A percentile compares a stretch with the other conserved stretches of the same genome.
These are phyloP conservation scores for Tephrocybe rancida DNA, from an alignment of 768 basidiomycete species.

Conservation along the genomic window DNA sequence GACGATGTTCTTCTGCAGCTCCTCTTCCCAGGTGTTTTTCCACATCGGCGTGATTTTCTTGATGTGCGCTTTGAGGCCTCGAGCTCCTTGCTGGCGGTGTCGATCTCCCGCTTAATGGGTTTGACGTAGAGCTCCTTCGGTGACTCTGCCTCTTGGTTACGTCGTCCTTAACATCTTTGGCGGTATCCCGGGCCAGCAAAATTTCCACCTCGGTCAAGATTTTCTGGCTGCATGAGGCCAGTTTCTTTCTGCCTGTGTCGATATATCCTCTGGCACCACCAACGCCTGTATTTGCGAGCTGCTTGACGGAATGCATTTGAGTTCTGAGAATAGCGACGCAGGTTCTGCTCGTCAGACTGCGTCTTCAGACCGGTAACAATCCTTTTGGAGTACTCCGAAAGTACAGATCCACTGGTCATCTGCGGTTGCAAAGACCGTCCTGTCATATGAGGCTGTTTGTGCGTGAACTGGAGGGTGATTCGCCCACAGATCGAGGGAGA, in stretches of 20 bases:
- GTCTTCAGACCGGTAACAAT: constrained; percentile 84
- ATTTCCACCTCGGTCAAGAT: constrained; percentile 92
- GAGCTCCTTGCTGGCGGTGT: constrained; percentile 65
- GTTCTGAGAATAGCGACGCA: constrained; percentile 86
- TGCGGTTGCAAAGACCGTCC: constrained; percentile 72
- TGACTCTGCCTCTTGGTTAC: constrained; percentile 84
- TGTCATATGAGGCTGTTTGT: constrained; percentile 62
- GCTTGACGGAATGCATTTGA: constrained; percentile 87
- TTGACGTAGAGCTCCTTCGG: constrained; percentile 78
- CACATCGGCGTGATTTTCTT: constrained; percentile 92
- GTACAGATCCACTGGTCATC: constrained; percentile 72
- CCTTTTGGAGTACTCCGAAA: constrained; percentile 72
- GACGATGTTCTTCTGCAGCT: constrained; percentile 93
- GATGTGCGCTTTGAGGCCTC: constrained; percentile 83
- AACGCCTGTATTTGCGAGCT: constrained; percentile 79
- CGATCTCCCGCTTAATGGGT: constrained; percentile 72
- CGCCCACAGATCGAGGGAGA: constrained; percentile 69
- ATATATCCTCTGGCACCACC: constrained; percentile 88
- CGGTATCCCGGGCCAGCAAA: constrained; percentile 85
- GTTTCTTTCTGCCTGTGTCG: constrained; percentile 87
- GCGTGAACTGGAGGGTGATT: constrained; percentile 28
- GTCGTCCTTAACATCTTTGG: constrained; percentile 89
- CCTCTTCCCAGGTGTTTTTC: constrained; percentile 99
- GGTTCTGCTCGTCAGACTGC: constrained; percentile 93
- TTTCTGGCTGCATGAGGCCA: constrained; percentile 89